Evolutionary conservation across 78 protist species (phyloP), one percentile per base, ranked within the genome.

Genomic region (Dictyostelium purpureum): DNA sequence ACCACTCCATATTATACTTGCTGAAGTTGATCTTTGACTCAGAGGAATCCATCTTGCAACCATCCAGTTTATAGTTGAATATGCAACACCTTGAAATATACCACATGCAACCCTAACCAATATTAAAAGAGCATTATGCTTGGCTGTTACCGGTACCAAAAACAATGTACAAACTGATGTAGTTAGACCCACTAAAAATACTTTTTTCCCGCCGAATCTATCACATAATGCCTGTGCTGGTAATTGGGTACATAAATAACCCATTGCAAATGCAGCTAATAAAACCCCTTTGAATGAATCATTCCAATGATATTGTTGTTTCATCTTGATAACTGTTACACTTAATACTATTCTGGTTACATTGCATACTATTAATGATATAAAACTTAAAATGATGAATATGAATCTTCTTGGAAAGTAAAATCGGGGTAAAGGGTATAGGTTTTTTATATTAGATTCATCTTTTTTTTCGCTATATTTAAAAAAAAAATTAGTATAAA

Each of bases 241-340:
- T 33, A 85, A 71, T 35, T 85, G 92, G 5, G 79, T 28, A 4
- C 66, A n/a, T 1, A 65, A 19, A 61, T 85, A 85, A n/a, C 92
- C 92, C 92, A 85, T 85, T 38, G 77, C 71, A 73, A 85, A 85
- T 31, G 57, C 65, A 4, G 79, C 49, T 5, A 85, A 47, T 70
- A 73, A 26, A 31, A 85, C 14, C 18, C 92, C 92, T 33, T 85
- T 85, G 19, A 47, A 85, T 26, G 51, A 59, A 28, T 49, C 43
- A 12, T 35, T 19, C 79, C 79, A 85, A 35, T 33, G 54, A 47
- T 31, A 73, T 37, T 85, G 82, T 10, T 33, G 31, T 18, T 73
- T 37, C 82, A 85, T 85, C n/a, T 71, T 71, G 9, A 85, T 56
- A 0, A 73, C 26, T 24, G 82, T 24, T 4, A 76, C 59, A n/a